These are phyloP conservation scores for Fagus sylvatica DNA, from an alignment of 306 rosid species.

Conservation along the genomic window DNA sequence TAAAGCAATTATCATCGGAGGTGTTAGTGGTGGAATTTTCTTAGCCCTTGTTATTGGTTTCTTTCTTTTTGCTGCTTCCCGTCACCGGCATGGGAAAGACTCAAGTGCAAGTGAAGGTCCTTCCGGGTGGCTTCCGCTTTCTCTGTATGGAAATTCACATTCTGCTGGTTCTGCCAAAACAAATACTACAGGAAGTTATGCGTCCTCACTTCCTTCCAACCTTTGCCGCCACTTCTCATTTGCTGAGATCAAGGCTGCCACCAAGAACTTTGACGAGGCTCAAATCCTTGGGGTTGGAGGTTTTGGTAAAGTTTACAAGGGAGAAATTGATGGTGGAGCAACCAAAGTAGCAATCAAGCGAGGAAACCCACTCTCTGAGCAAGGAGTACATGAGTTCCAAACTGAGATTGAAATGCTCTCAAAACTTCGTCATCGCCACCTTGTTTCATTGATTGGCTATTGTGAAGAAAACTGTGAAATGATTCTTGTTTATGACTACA, in stretches of 20 bases:
- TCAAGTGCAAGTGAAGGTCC: constrained; percentile 86
- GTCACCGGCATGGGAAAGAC: constrained; percentile 55
- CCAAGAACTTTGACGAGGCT: constrained; percentile 86
- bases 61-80: constrained; percentile 45
- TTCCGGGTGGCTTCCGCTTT: constrained; percentile 98
- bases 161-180: constrained; percentile 91
- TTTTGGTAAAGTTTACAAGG: constrained; percentile 94
- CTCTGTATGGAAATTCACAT: constrained; percentile 90
- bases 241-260: constrained; percentile 89
- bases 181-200: constrained; percentile 86
- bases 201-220: constrained; percentile 88
- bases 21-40: constrained; percentile 66
- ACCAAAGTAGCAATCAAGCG: constrained; percentile 94
- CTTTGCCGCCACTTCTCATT: constrained; percentile 98
- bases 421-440: constrained; percentile 98
- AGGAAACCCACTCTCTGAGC: constrained; percentile 95
- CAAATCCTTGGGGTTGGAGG: constrained; percentile 98
- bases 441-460: constrained; percentile 91
- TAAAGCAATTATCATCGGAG: constrained; percentile 63
- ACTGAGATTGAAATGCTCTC: constrained; percentile 99
- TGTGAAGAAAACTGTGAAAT: constrained; percentile 96
- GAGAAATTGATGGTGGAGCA: constrained; percentile 79
- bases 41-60: constrained; percentile 56
- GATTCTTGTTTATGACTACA: constrained; percentile 96
- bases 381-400: constrained; percentile 97